Evolutionary conservation across 345 rosid species (phyloP), one percentile per base, ranked within the genome.

Genomic region (Syzygium aromaticum): DNA sequence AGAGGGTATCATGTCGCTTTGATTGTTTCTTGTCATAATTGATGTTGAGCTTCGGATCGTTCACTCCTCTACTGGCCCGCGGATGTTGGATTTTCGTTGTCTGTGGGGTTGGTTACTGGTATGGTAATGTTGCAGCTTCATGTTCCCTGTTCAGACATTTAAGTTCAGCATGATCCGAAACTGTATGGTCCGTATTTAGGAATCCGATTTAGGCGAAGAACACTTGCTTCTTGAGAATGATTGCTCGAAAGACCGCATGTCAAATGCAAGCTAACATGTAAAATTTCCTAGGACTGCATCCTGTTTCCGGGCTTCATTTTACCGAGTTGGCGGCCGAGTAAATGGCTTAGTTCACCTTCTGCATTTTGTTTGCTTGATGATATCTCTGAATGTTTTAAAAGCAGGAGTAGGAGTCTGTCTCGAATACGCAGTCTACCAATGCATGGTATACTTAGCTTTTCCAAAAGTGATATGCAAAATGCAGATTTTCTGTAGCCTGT

Each of bases 271-370:
- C 46, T 43, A 19, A 38, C 4, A 21, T 73, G 82, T 14, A 38
- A 33, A 19, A 5, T 33, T 38, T 73, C 49, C 82, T 19, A 5
- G 82, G 82, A 73, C 49, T 19, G 80, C 80, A 38, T 73, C 82
- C 49, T 38, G 82, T 38, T 73, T 73, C 27, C 27, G 0, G 8
- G 82, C 43, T 73, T 73, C 82, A 73, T 73, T 73, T n/a, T 30
- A 0, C 33, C 15, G 9, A n/a, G 73, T 3, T n/a, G 10, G 1
- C 10, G 17, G 5, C 73, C 5, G 21, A 61, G 28, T n/a, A 15
- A 16, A 61, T 15, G 21, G 2, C 73, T n/a, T 61, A 61, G 73
- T 61, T 33, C 6, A 8, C 73, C 73, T 73, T 0, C 77, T 33
- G 25, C 49, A 40, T 73, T 73, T 33, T 73, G 80, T 33, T 17